A percentile compares a stretch with the other conserved stretches of the same genome.
These are phyloP conservation scores for Cytospora schulzeri DNA, from an alignment of 2,329 filamentous ascomycete species.

Conservation along the genomic window DNA sequence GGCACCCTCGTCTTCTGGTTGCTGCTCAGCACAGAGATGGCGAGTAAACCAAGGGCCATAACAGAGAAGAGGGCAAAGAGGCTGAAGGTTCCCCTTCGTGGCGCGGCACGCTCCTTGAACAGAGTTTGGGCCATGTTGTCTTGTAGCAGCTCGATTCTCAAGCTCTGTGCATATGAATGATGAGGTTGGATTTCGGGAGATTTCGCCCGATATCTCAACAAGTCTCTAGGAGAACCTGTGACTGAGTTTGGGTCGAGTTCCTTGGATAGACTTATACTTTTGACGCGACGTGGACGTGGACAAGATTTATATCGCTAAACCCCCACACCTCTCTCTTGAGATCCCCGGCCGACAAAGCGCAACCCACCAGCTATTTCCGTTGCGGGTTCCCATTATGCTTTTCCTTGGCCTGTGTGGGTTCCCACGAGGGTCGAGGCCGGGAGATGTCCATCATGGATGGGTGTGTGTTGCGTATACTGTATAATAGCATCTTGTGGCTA, in stretches of 20 bases:
- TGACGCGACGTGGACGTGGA: background rate
- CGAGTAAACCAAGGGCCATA: conserved; percentile 21
- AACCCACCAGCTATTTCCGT: background rate
- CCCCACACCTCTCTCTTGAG: background rate
- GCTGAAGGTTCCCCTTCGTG: conserved; percentile 19
- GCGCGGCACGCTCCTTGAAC: conserved; percentile 8
- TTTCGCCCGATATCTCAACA: background rate
- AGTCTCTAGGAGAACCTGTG: background rate
- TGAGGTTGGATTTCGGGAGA: background rate
- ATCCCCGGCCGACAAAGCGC: background rate
- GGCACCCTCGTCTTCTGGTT: conserved; percentile 11
- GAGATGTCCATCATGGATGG: background rate
- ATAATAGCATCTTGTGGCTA: background rate
- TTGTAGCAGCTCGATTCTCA: background rate
- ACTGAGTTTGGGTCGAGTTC: background rate
- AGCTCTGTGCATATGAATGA: background rate
- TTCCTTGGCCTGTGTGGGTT: background rate
- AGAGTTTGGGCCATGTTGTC: conserved; percentile 17
- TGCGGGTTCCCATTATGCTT: background rate
- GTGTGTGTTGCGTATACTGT: background rate
- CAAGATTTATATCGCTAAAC: background rate
- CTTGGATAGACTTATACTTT: background rate
- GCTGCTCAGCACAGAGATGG: conserved; percentile 22
- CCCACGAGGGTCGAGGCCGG: background rate
- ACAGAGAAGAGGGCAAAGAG: conserved; percentile 24